Percentiles rank a stretch among this genome's conserved stretches.
These are phyloP conservation scores for Pseudogymnoascus sp. DNA, from an alignment of 2,329 filamentous ascomycete genomes.

Conservation along the genomic window DNA sequence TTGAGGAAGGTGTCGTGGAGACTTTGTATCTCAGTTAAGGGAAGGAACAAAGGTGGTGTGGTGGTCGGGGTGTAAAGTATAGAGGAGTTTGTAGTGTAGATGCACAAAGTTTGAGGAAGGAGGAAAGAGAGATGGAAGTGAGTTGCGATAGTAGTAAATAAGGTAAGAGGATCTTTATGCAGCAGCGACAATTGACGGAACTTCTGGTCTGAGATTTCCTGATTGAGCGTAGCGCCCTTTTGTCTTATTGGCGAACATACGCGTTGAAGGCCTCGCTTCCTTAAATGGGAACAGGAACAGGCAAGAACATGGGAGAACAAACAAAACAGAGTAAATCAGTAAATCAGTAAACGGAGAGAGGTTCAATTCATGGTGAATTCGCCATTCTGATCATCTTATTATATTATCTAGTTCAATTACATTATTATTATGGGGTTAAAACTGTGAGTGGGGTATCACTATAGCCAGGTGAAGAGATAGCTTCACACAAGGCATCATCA, in stretches of 20 bases:
- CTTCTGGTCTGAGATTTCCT: conserved; percentile 4
- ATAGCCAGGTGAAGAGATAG: not conserved
- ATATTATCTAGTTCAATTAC: conserved; percentile 2
- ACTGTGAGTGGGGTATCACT: conserved; percentile 6
- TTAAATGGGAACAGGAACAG: not conserved
- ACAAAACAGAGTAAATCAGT: conserved; percentile 2
- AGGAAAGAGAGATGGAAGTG: conserved; percentile 8
- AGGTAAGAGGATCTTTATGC: conserved; percentile 9
- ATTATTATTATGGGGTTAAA: conserved; percentile 7
- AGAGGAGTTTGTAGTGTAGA: not conserved
- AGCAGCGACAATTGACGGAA: conserved; percentile 4
- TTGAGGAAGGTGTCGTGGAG: conserved; percentile 10
- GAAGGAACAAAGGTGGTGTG: not conserved
- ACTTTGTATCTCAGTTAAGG: conserved; percentile 1
- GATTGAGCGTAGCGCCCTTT: not conserved
- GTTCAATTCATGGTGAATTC: not conserved
- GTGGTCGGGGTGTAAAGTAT: not conserved
- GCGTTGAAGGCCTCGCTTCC: conserved; percentile 8
- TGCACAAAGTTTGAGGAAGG: conserved; percentile 7
- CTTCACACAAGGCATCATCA: conserved; percentile 15
- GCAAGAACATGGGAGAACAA: not conserved
- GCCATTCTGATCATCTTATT: not conserved
- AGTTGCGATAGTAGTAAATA: conserved; percentile 8
- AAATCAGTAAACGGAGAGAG: not conserved
- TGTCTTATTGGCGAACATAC: conserved; percentile 8